These are phyloP conservation scores for Raphidocelis subcapitata DNA, from an alignment of 139 green algal species.

Conservation along the genomic window DNA sequence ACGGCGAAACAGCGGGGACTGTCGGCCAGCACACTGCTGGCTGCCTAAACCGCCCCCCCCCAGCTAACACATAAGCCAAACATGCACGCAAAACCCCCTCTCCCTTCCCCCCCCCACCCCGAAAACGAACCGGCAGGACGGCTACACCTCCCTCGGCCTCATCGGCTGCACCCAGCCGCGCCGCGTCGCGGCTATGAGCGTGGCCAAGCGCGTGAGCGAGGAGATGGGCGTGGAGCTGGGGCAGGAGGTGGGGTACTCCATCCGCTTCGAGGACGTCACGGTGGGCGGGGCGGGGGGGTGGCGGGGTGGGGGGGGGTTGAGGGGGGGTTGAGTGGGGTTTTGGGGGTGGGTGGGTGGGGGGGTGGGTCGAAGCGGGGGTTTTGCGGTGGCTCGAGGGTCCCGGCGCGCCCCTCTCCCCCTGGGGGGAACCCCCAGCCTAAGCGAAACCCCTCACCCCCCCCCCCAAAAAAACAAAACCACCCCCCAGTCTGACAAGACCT, in stretches of 20 bases:
- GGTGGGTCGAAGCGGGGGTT: background rate
- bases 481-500: slow-evolving; percentile 32
- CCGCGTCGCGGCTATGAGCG: slow-evolving; percentile 94
- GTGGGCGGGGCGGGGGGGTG: slow-evolving; percentile 8
- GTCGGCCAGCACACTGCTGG: slow-evolving; percentile 28
- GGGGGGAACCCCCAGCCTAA: too few species aligned
- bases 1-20: too few species aligned
- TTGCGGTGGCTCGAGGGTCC: too few species aligned
- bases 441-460: too few species aligned
- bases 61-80: background rate
- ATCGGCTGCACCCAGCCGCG: slow-evolving; percentile 84
- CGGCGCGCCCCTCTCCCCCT: too few species aligned
- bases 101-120: background rate
- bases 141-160: slow-evolving; percentile 52
- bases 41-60: background rate
- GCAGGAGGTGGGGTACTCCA: slow-evolving; percentile 88
- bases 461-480: too few species aligned
- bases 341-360: background rate
- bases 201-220: slow-evolving; percentile 95
- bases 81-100: background rate
- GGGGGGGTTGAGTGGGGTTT: too few species aligned
- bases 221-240: slow-evolving; percentile 85
- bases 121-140: background rate
- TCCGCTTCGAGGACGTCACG: slow-evolving; percentile 99
- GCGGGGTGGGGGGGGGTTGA: background rate